Percentiles rank a stretch among this genome's conserved stretches.
phyloP scores from a whole-genome alignment of 2,329 filamentous ascomycete genomes.

The Periconia macrospinosa region DNA sequence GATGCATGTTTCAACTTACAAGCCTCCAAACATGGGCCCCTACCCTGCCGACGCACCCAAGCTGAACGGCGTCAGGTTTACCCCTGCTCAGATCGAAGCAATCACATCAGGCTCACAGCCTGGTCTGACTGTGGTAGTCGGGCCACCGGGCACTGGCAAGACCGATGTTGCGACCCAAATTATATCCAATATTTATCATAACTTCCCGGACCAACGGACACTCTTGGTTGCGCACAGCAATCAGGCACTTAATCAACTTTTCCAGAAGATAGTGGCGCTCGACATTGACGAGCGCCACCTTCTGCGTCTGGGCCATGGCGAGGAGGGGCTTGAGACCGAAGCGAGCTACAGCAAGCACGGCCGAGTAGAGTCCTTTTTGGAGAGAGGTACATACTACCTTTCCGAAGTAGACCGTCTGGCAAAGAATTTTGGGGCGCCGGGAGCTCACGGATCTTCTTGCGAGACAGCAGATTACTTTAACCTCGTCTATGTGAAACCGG shows the following conservation, averaged over 20 bases:
- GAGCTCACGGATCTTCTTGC: slow-evolving; percentile 93
- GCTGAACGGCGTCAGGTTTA: slow-evolving; percentile 83
- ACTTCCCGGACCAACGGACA: slow-evolving; percentile 90
- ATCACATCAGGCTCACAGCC: slow-evolving; percentile 93
- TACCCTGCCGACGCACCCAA: slow-evolving; percentile 85
- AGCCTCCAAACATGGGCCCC: slow-evolving; percentile 82
- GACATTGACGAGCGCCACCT: slow-evolving; percentile 96
- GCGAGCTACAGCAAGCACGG: slow-evolving; percentile 91
- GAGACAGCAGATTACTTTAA: slow-evolving; percentile 98
- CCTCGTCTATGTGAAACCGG: slow-evolving; percentile 83
- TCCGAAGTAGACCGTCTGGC: slow-evolving; percentile 85
- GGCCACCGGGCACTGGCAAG: slow-evolving; percentile 94
- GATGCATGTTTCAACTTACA: slow-evolving; percentile 85
- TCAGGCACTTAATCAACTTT: slow-evolving; percentile 94
- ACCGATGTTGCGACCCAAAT: slow-evolving; percentile 99
- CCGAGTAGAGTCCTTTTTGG: slow-evolving; percentile 90
- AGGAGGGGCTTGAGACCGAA: slow-evolving; percentile 88
- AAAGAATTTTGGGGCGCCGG: slow-evolving; percentile 79
- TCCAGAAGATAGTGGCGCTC: slow-evolving; percentile 94
- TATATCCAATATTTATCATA: slow-evolving; percentile 98
- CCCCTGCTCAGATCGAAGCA: slow-evolving; percentile 85
- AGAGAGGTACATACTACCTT: slow-evolving; percentile 78
- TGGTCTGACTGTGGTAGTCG: slow-evolving; percentile 89
- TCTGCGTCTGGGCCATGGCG: slow-evolving; percentile 87
- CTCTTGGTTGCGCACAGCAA: slow-evolving; percentile 95